Base-by-base conservation (phyloP, 2,329 filamentous ascomycete species). In the Colletotrichum trifolii region DNA sequence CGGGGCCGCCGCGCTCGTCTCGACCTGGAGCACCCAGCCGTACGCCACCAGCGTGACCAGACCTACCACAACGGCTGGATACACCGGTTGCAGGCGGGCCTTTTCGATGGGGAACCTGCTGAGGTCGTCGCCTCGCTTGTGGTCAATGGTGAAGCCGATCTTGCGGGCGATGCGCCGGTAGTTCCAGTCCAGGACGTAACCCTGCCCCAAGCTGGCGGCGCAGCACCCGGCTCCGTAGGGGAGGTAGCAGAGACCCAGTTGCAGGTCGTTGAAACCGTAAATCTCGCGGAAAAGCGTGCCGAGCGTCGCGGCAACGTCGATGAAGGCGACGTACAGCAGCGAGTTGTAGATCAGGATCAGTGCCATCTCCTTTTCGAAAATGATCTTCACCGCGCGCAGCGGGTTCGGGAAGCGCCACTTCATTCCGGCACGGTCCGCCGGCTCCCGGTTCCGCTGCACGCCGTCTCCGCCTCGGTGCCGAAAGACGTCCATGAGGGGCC, bases 91-190 rank as follows among this genome's bases (percentile, higher is more conserved):
- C 40, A 89, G 76, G 39, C 87, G 79, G 0, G 83, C 85, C 38
- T 76, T 77, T 70, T 88, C 86, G 50, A 88, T 84, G 8, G 85
- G 86, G 58, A 87, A 87, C 17, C 78, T 76, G 6, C 74, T 73
- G 50, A 86, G 75, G 68, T 87, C 80, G 65, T 83, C 80, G 17
- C 83, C 83, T 9, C 87, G 85, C 67, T 85, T 87, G 63, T 81
- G 83, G 66, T 86, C 85, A 68, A 93, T 85, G 2, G 80, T 78
- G 62, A 93, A 80, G 6, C 88, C 88, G 13, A 89, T 79, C 38
- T 83, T 82, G 53, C 79, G 82, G 1, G 91, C 91, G 50, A 89
- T 84, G 43, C 90, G 85, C 7, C 87, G 83, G 74, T 92, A 96
- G 74, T 94, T 94, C 82, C 86, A 89, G 75, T 87, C 85, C 52